phyloP scores from a whole-genome alignment of 768 basidiomycete species.

The Tricholoma terreum region DNA sequence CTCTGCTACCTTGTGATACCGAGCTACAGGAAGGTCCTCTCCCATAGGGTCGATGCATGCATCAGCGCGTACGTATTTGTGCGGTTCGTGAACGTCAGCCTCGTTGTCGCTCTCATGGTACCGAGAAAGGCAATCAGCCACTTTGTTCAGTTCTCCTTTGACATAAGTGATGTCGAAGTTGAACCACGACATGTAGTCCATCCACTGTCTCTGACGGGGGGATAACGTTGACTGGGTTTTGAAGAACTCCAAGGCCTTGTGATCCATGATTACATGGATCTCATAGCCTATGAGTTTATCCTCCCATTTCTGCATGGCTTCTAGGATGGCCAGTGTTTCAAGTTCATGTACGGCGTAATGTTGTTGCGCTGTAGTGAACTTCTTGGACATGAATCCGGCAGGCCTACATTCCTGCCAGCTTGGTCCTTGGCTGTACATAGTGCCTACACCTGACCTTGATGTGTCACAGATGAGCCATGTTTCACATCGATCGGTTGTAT shows the following conservation, averaged over 20 bases:
- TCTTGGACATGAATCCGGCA: no score
- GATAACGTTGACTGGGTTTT: slow-evolving; percentile 14
- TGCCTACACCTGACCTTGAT: neutral
- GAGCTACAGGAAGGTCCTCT: slow-evolving; percentile 3
- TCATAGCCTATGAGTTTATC: slow-evolving; percentile 15
- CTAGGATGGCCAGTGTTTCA: slow-evolving; percentile 11
- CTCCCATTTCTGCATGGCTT: slow-evolving; percentile 26
- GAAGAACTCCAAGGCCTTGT: slow-evolving; percentile 23
- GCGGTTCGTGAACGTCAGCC: neutral
- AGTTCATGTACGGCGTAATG: slow-evolving; percentile 14
- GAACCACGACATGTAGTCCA: slow-evolving; percentile 25
- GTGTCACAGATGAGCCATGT: neutral
- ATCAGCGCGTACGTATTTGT: slow-evolving; percentile 14
- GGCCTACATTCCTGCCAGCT: no score
- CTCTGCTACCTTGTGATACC: neutral
- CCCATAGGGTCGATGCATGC: slow-evolving; percentile 13
- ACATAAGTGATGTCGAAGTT: slow-evolving; percentile 22
- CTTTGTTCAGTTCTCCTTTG: slow-evolving; percentile 20
- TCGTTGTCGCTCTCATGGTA: slow-evolving; percentile 21
- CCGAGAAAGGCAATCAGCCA: slow-evolving; percentile 26
- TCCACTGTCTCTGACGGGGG: slow-evolving; percentile 19
- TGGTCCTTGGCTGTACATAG: no score
- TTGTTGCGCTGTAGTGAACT: slow-evolving; percentile 14
- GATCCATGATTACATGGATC: slow-evolving; percentile 25
- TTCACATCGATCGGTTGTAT: neutral